phyloP scores from a whole-genome alignment of 208 protist species.

The Kentomonas sorsogonicus region DNA sequence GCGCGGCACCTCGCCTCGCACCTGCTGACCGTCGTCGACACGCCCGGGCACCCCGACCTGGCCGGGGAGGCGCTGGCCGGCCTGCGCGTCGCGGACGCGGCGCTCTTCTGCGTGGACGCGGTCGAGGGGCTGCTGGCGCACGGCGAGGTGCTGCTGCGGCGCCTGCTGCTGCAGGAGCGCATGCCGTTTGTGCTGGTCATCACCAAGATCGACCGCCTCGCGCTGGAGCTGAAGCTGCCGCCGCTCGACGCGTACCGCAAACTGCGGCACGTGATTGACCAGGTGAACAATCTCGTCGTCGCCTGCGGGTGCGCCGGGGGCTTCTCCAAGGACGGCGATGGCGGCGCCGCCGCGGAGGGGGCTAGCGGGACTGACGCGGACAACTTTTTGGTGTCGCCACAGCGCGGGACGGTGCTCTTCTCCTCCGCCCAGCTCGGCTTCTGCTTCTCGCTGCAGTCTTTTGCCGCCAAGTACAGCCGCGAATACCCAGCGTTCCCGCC shows the following conservation, averaged over 20 bases:
- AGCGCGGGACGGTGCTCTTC: conserved; percentile 92
- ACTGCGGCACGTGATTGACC: conserved; percentile 93
- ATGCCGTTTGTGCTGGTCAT: conserved; percentile 92
- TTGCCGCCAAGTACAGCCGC: conserved; percentile 92
- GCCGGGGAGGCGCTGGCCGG: conserved; percentile 91
- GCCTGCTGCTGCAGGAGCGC: conserved; percentile 66
- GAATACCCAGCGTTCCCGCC: conserved; percentile 47
- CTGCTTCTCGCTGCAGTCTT: conserved; percentile 93
- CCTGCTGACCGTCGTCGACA: conserved; percentile 97
- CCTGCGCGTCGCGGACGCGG: conserved; percentile 94
- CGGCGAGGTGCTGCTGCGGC: conserved; percentile 81
- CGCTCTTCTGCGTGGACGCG: conserved; percentile 96
- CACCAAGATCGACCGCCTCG: conserved; percentile 98
- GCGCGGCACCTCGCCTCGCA: conserved; percentile 42
- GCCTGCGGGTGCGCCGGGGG: conserved; percentile 21
- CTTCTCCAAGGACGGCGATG: no score
- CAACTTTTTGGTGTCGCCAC: conserved; percentile 48
- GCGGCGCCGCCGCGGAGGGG: no score
- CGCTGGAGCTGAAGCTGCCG: conserved; percentile 98
- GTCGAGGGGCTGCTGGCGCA: conserved; percentile 93
- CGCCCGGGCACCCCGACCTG: conserved; percentile 98
- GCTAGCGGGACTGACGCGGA: no score
- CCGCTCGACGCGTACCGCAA: conserved; percentile 98
- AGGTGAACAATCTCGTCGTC: conserved; percentile 92
- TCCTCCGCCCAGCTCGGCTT: conserved; percentile 78